Conservation (phyloP, 2,329 filamentous ascomycete genomes). For the Penicillium sp. region DNA sequence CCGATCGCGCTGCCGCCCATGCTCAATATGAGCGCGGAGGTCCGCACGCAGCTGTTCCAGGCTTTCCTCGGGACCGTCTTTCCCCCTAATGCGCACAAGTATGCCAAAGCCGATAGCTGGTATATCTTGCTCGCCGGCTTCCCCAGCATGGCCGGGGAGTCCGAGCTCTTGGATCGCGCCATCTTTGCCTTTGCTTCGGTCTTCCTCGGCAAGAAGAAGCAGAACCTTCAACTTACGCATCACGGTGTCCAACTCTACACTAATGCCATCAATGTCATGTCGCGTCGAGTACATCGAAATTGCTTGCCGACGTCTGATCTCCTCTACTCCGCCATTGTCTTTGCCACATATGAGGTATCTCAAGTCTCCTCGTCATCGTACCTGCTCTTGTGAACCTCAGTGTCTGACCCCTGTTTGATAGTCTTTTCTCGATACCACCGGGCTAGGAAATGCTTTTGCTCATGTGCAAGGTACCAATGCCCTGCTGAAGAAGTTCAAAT, state of each 20-base stretch:
- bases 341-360: conserved; percentile 1
- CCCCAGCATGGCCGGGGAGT: background rate
- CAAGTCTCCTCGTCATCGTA: too few relatives aligned
- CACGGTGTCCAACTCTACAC: conserved; percentile 1
- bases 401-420: background rate
- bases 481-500: background rate
- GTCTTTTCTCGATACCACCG: background rate
- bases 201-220: background rate
- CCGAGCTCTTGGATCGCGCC: background rate
- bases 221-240: background rate
- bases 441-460: background rate
- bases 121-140: conserved; percentile 1
- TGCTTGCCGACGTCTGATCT: background rate
- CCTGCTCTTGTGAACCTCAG: background rate
- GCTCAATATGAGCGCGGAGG: background rate
- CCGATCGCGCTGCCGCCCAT: background rate
- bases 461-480: conserved; percentile 1
- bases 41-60: background rate
- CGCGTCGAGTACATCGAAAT: background rate
- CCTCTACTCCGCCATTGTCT: background rate
- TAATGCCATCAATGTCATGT: background rate
- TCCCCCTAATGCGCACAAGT: background rate
- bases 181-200: background rate
- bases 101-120: background rate
- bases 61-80: conserved; percentile 1